phyloP scores from a whole-genome alignment of 495 filamentous ascomycete genomes.

The Penicillium pulvis region DNA sequence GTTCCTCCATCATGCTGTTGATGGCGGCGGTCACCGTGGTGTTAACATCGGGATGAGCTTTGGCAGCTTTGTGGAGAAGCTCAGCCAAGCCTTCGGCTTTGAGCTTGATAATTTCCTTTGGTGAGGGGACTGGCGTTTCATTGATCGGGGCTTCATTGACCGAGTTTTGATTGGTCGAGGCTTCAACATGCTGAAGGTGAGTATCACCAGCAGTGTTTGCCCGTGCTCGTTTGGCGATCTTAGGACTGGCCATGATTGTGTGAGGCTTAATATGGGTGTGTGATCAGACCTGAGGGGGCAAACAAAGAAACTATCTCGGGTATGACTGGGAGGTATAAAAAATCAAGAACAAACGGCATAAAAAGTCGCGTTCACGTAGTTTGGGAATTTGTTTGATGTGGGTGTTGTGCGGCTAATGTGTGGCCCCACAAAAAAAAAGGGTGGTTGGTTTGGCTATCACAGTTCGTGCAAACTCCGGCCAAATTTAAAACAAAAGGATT shows the following conservation, averaged over 20 bases:
- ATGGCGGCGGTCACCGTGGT: neutral
- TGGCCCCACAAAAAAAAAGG: neutral
- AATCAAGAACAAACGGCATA: neutral
- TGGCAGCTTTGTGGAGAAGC: neutral
- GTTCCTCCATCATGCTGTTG: neutral
- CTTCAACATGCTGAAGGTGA: neutral
- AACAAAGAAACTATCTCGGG: neutral
- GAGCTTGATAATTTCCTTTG: neutral
- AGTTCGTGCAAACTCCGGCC: no score
- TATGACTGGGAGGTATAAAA: neutral
- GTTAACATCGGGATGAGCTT: neutral
- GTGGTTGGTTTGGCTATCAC: no score
- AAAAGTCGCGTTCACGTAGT: neutral
- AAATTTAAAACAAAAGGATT: neutral
- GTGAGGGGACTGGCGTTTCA: neutral
- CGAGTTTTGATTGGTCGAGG: neutral
- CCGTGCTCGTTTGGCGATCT: neutral
- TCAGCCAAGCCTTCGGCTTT: neutral
- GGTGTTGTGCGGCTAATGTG: neutral
- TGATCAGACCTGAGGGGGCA: neutral
- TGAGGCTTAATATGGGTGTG: neutral
- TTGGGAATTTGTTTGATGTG: neutral
- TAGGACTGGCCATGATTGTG: neutral
- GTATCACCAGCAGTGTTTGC: slow-evolving; percentile 1
- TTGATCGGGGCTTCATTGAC: neutral